Evolutionary conservation across 352 stramenopile species (phyloP).

Genomic region (Heterotrichella gracilis): DNA sequence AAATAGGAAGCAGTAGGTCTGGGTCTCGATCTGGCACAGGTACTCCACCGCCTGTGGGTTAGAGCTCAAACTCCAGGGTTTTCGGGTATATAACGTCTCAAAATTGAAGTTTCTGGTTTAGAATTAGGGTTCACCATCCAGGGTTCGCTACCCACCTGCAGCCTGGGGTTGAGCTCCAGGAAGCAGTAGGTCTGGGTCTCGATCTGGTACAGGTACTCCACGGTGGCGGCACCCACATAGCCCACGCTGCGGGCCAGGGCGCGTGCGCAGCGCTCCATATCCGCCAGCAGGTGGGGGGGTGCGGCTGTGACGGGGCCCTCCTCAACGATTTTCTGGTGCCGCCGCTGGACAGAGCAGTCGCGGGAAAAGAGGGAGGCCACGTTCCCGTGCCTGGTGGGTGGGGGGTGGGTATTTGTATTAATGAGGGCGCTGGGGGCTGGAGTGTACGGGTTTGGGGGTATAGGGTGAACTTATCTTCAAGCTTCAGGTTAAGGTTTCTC

Average conservation of each 20-base stretch:
- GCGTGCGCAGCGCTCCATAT: constrained; percentile 90
- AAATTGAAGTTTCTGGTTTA: neutral
- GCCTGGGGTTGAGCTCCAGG: constrained; percentile 90
- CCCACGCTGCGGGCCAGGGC: constrained; percentile 79
- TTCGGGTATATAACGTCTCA: no score
- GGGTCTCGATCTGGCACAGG: constrained; percentile 31
- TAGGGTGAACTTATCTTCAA: no score
- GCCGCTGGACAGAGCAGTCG: constrained; percentile 89
- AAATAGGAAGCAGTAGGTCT: constrained; percentile 94
- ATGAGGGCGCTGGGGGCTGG: no score
- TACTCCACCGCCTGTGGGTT: constrained; percentile 99
- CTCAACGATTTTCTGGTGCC: constrained; percentile 99
- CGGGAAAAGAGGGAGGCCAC: constrained; percentile 85
- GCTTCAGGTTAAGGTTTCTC: no score
- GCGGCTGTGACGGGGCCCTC: constrained; percentile 72
- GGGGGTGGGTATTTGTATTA: no score
- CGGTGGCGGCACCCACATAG: constrained; percentile 93
- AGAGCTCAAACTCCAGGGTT: no score
- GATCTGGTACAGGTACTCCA: constrained; percentile 64
- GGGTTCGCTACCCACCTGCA: no score
- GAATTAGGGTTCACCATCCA: no score
- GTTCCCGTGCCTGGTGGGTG: no score
- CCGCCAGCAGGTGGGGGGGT: constrained; percentile 57
- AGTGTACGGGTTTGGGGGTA: no score
- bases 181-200: constrained; percentile 78